Evolutionary conservation across 2,329 filamentous ascomycete species (phyloP).

Genomic region (Catunica adiposa): DNA sequence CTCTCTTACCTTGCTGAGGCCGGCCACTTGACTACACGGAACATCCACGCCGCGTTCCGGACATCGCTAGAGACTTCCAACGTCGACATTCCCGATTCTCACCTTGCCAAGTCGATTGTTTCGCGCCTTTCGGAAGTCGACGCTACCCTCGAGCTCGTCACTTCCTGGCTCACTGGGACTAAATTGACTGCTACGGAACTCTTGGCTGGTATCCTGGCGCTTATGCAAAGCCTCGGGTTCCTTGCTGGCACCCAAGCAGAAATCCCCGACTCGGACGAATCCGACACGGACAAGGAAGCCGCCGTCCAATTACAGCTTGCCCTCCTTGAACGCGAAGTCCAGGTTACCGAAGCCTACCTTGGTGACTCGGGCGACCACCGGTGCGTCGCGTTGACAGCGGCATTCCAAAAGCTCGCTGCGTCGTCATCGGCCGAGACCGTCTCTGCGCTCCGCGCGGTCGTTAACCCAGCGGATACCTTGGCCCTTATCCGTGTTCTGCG

Average conservation of each 20-base stretch:
- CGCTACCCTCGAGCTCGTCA: slow-evolving; percentile 48
- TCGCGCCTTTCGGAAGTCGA: slow-evolving; percentile 48
- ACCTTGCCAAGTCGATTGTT: slow-evolving; percentile 44
- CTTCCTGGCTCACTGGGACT: slow-evolving; percentile 47
- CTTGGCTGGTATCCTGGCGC: slow-evolving; percentile 44
- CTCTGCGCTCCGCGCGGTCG: slow-evolving; percentile 43
- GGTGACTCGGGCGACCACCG: slow-evolving; percentile 42
- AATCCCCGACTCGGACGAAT: not conserved
- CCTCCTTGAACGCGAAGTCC: slow-evolving; percentile 46
- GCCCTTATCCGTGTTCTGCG: slow-evolving; percentile 57
- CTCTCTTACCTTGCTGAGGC: slow-evolving; percentile 42
- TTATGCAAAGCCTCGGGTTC: slow-evolving; percentile 54
- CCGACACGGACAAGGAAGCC: not conserved
- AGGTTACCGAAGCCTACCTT: slow-evolving; percentile 50
- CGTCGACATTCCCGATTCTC: slow-evolving; percentile 26
- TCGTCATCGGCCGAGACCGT: slow-evolving; percentile 46
- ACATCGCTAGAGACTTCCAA: slow-evolving; percentile 25
- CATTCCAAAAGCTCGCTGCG: slow-evolving; percentile 51
- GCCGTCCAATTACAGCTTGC: slow-evolving; percentile 39
- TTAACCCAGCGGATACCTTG: slow-evolving; percentile 51
- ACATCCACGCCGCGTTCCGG: slow-evolving; percentile 41
- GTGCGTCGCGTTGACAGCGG: slow-evolving; percentile 48
- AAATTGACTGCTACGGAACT: slow-evolving; percentile 50
- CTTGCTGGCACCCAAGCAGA: not conserved
- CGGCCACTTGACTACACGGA: slow-evolving; percentile 43